Evolutionary conservation across 2,329 filamentous ascomycete species (phyloP).

Genomic region (Bimuria novae-zelandiae): DNA sequence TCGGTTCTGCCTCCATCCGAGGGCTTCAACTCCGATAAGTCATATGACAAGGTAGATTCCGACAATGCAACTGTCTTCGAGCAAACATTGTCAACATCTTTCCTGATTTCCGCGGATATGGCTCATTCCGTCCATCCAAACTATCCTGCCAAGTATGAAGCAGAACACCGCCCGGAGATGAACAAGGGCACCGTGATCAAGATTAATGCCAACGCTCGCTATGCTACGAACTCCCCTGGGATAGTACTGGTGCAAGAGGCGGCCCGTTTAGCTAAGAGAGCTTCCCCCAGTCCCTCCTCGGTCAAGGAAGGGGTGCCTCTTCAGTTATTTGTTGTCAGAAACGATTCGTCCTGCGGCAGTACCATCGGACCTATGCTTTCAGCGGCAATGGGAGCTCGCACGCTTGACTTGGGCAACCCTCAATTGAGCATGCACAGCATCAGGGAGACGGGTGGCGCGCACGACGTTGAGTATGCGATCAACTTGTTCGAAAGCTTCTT

Average conservation of each 20-base stretch:
- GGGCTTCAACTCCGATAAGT: conserved; percentile 62
- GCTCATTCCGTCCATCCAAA: conserved; percentile 96
- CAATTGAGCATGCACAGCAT: conserved; percentile 98
- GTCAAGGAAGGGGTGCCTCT: conserved; percentile 74
- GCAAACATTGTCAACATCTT: conserved; percentile 87
- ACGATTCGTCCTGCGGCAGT: conserved; percentile 91
- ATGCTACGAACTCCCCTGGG: conserved; percentile 94
- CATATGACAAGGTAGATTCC: conserved; percentile 65
- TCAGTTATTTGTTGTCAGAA: conserved; percentile 94
- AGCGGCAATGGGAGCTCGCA: conserved; percentile 82
- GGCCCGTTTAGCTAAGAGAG: conserved; percentile 64
- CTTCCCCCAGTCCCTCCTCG: conserved; percentile 47
- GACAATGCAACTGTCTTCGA: conserved; percentile 82
- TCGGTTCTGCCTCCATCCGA: conserved; percentile 73
- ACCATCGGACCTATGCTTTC: conserved; percentile 98
- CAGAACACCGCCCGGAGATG: conserved; percentile 88
- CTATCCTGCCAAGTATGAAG: conserved; percentile 89
- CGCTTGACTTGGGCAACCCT: conserved; percentile 89
- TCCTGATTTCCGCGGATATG: conserved; percentile 97
- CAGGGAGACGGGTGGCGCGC: conserved; percentile 84
- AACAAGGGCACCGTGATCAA: conserved; percentile 98
- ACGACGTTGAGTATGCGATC: conserved; percentile 85
- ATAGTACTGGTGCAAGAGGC: conserved; percentile 91
- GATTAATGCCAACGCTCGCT: conserved; percentile 95
- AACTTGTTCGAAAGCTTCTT: conserved; percentile 89